Percentiles rank a stretch among this genome's conserved stretches.
These are phyloP conservation scores for Aspergillus ochraceoroseus DNA, from an alignment of 2,329 filamentous ascomycete species.

Conservation along the genomic window DNA sequence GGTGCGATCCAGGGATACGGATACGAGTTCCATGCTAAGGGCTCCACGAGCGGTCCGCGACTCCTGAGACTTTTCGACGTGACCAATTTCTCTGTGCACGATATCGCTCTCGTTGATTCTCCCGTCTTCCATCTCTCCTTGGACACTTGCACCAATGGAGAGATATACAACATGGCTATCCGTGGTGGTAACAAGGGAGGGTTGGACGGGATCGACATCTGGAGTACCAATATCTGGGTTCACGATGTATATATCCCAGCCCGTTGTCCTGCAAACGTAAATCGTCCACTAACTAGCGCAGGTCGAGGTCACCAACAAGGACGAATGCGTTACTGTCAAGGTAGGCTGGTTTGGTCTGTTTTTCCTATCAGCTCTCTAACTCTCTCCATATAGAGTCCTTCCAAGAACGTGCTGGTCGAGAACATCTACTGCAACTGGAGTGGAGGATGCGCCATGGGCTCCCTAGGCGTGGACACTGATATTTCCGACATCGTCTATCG, in stretches of 20 bases:
- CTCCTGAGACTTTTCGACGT: conserved; percentile 46
- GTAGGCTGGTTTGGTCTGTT: conserved; percentile 16
- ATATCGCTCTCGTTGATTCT: conserved; percentile 48
- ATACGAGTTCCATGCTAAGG: conserved; percentile 46
- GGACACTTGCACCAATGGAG: conserved; percentile 50
- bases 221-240: conserved; percentile 53
- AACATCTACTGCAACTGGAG: conserved; percentile 59
- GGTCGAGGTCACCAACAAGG: conserved; percentile 58
- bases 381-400: conserved; percentile 41
- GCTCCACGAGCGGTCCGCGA: conserved; percentile 41
- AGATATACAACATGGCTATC: conserved; percentile 54
- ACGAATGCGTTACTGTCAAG: conserved; percentile 58
- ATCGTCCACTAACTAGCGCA: conserved; percentile 9
- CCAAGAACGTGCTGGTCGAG: conserved; percentile 54
- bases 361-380: background rate
- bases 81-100: conserved; percentile 48
- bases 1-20: conserved; percentile 53
- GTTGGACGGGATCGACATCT: conserved; percentile 55
- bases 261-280: background rate
- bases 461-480: conserved; percentile 47
- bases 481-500: conserved; percentile 52
- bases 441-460: conserved; percentile 57
- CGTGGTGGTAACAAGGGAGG: conserved; percentile 51
- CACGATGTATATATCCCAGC: conserved; percentile 45
- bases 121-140: conserved; percentile 50